Evolutionary conservation across 441 rosid genomes (phyloP).

Genomic region (Mallotus japonicus): DNA sequence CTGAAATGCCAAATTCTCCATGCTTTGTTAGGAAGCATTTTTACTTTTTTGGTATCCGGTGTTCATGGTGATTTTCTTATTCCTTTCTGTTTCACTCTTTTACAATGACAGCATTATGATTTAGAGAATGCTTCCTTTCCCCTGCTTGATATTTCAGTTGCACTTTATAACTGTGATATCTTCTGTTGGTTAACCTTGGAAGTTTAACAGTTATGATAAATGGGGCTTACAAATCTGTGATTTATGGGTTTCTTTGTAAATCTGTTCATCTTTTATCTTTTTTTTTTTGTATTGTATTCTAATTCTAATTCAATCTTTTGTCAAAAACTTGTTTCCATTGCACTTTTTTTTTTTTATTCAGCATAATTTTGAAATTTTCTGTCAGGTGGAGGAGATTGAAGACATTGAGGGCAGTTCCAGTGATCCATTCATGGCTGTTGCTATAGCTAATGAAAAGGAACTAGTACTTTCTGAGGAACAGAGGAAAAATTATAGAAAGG

Average conservation of each 20-base stretch:
- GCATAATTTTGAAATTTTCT: slow-evolving; percentile 22
- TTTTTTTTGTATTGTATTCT: not conserved
- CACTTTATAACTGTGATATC: not conserved
- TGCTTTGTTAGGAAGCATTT: not conserved
- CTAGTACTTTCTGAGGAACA: slow-evolving; percentile 80
- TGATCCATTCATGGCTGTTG: slow-evolving; percentile 85
- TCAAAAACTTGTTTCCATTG: not conserved
- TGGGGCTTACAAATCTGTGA: not conserved
- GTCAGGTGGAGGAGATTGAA: slow-evolving; percentile 96
- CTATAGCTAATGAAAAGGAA: slow-evolving; percentile 81
- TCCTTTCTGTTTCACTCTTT: too few species aligned
- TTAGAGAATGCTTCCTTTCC: not conserved
- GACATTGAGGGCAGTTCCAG: slow-evolving; percentile 69
- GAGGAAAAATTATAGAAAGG: slow-evolving; percentile 75
- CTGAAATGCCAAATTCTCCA: not conserved
- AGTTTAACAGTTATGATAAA: not conserved
- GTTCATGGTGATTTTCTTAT: not conserved
- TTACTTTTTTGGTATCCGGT: not conserved
- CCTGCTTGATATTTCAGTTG: not conserved
- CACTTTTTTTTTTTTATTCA: slow-evolving; percentile 1
- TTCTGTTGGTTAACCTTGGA: not conserved
- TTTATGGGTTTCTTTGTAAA: not conserved
- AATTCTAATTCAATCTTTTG: not conserved
- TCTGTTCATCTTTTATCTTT: not conserved
- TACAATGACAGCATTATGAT: not conserved